These are phyloP conservation scores for Trichoderma aggressivum DNA, from an alignment of 2,329 filamentous ascomycete genomes.

Conservation along the genomic window DNA sequence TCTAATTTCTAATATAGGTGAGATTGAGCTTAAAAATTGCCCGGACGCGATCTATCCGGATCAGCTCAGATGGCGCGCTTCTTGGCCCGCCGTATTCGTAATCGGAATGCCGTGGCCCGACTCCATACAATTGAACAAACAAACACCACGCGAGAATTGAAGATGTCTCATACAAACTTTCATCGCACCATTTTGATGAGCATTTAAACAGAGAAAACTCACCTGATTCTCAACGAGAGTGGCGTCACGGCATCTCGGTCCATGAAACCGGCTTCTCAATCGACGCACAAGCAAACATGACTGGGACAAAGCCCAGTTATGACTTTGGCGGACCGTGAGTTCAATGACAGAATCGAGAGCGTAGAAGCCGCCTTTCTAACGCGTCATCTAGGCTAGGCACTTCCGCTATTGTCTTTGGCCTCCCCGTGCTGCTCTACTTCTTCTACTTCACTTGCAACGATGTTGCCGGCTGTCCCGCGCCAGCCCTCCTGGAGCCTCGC, in stretches of 20 bases:
- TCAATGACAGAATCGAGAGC: neutral
- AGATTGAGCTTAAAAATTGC: neutral
- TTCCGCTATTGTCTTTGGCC: slow-evolving; percentile 68
- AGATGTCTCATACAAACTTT: neutral
- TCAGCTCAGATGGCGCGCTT: slow-evolving; percentile 9
- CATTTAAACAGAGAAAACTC: neutral
- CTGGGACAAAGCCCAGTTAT: slow-evolving; percentile 22
- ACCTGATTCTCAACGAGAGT: neutral
- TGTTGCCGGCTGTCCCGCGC: slow-evolving; percentile 78
- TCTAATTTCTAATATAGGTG: neutral
- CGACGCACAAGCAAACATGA: neutral
- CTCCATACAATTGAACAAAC: neutral
- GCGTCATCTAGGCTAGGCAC: slow-evolving; percentile 60
- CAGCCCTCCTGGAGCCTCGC: slow-evolving; percentile 66
- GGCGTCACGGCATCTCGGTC: neutral
- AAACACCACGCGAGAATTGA: neutral
- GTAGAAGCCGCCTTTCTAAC: neutral
- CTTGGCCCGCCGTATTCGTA: slow-evolving; percentile 8
- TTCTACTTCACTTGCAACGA: slow-evolving; percentile 85
- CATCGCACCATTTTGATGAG: too few species aligned
- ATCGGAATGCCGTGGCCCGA: neutral
- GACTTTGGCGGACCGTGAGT: slow-evolving; percentile 37
- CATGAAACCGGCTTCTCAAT: neutral
- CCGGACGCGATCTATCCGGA: slow-evolving; percentile 9
- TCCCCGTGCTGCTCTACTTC: slow-evolving; percentile 70